A percentile compares a stretch with the other conserved stretches of the same genome.
Evolutionary conservation across 306 rosid genomes (phyloP).

Genomic region (Calophaca sinica): DNA sequence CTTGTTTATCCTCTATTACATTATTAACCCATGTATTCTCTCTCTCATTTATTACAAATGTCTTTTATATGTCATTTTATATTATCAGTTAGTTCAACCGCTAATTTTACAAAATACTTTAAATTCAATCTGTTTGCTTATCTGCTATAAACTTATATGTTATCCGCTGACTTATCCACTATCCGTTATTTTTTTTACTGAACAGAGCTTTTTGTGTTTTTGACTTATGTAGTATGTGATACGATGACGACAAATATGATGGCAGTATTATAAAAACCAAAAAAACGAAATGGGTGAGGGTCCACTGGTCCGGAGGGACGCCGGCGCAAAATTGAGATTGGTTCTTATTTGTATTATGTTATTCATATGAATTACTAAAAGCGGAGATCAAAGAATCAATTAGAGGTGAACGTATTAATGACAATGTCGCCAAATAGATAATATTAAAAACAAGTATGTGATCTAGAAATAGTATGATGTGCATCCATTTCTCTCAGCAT

Average conservation of each 20-base stretch:
- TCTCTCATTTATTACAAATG: too few species aligned
- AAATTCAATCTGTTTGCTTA: too few species aligned
- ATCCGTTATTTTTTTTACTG: too few species aligned
- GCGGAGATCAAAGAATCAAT: not conserved
- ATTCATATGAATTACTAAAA: not conserved
- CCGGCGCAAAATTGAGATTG: conserved; percentile 38
- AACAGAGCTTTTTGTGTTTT: not conserved
- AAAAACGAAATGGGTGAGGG: not conserved
- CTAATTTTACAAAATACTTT: too few species aligned
- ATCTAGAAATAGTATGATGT: not conserved
- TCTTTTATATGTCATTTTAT: too few species aligned
- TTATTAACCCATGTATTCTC: too few species aligned
- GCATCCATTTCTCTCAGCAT: too few species aligned
- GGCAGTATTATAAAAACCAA: not conserved
- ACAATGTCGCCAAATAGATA: not conserved
- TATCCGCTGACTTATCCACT: too few species aligned
- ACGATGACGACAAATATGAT: not conserved
- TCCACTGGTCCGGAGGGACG: not conserved
- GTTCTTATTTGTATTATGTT: conserved; percentile 12
- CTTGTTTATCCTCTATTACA: too few species aligned
- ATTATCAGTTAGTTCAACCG: too few species aligned
- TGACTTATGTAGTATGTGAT: not conserved
- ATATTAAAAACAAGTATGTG: conserved; percentile 13
- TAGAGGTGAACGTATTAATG: not conserved
- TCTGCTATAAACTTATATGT: too few species aligned